Conservation (phyloP, 192 early-diverging fungal genomes). For the Gamsiella multidivaricata region DNA sequence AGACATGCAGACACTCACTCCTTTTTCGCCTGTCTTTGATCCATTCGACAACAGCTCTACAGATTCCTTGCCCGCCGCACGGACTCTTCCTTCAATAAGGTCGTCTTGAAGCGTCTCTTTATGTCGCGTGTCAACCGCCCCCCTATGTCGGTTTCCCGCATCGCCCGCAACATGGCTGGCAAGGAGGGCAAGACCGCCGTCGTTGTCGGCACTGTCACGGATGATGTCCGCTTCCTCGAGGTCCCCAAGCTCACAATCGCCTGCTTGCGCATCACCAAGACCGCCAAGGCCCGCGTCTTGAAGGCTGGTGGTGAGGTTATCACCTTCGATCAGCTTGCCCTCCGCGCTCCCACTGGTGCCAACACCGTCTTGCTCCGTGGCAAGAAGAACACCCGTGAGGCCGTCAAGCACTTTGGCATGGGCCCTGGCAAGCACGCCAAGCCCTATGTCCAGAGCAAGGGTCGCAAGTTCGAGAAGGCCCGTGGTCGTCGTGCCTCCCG, state of each 20-base stretch:
- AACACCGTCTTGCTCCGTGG: slow-evolving; percentile 97
- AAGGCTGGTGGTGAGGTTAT: slow-evolving; percentile 99
- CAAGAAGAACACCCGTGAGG: slow-evolving; percentile 92
- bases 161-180: slow-evolving; percentile 77
- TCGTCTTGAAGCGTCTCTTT: slow-evolving; percentile 96
- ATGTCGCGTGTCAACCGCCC: slow-evolving; percentile 99
- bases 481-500: slow-evolving; percentile 99
- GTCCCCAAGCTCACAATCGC: slow-evolving; percentile 94
- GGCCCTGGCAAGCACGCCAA: slow-evolving; percentile 58
- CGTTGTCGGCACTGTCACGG: slow-evolving; percentile 97
- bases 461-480: slow-evolving; percentile 99
- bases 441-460: slow-evolving; percentile 98
- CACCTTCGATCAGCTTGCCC: slow-evolving; percentile 99
- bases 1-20: neutral
- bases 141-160: slow-evolving; percentile 91
- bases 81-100: slow-evolving; percentile 98
- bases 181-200: slow-evolving; percentile 91
- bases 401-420: slow-evolving; percentile 98
- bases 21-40: neutral
- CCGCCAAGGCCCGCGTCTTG: slow-evolving; percentile 96
- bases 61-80: slow-evolving; percentile 99
- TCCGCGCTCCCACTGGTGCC: slow-evolving; percentile 97
- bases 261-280: slow-evolving; percentile 95
- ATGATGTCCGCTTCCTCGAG: slow-evolving; percentile 92
- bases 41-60: slow-evolving; percentile 77